These are phyloP conservation scores for Amphibolis antarctica DNA, from an alignment of 106 monocot genomes.

Conservation along the genomic window DNA sequence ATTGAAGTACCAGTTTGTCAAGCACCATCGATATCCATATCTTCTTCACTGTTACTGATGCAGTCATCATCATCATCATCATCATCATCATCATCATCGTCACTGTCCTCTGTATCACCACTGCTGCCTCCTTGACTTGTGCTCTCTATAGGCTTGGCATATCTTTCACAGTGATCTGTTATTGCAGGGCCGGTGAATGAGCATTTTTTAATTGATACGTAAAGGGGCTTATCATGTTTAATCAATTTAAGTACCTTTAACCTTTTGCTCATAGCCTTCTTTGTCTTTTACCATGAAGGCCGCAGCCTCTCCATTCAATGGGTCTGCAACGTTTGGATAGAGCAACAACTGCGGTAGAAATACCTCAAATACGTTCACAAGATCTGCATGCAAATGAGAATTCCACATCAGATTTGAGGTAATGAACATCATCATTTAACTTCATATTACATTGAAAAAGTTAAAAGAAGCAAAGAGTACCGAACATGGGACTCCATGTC, in stretches of 20 bases:
- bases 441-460: background rate
- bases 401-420: background rate
- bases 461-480: constrained; percentile 17
- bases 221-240: background rate
- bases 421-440: background rate
- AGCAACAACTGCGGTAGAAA: constrained; percentile 6
- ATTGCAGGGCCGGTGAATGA: background rate
- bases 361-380: constrained; percentile 5
- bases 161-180: constrained; percentile 5
- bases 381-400: constrained; percentile 22
- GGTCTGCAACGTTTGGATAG: constrained; percentile 2
- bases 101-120: background rate
- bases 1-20: background rate
- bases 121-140: background rate
- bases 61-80: constrained; percentile 3
- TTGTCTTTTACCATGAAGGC: constrained; percentile 62
- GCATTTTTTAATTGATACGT: background rate
- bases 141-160: constrained; percentile 7
- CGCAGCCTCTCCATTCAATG: constrained; percentile 41
- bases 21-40: background rate
- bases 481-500: constrained; percentile 89
- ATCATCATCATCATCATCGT: background rate
- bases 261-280: constrained; percentile 54
- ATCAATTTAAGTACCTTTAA: constrained; percentile 41
- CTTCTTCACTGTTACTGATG: constrained; percentile 1